Base-by-base conservation (phyloP, 108 stramenopile species). In the Cyclotella atomus region DNA sequence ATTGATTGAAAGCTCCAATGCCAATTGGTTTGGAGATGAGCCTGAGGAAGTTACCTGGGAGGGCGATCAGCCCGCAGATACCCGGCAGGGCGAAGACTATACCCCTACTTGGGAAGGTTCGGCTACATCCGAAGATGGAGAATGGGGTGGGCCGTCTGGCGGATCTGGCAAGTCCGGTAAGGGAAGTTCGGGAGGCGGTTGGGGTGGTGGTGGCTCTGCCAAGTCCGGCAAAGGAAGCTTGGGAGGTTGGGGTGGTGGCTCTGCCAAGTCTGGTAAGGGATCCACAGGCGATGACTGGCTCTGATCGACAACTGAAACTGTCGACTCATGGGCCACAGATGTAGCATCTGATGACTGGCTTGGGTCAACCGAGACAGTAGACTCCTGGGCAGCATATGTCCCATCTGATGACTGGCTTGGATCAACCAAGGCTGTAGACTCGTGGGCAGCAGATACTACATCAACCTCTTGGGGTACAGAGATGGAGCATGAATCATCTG, bases 141-240 rank as follows among this genome's bases (percentile, higher is more conserved):
- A 9, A 6, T 41, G 38, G 38, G 38, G 38, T 41, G 38, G 38
- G 12, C 6, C 9, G 9, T 41, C 38, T 41, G 47, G 47, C 10
- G 47, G 47, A 4, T 49, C 47, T 49, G 47, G 47, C 47, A 49
- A 49, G 19, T 49, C 47, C 4, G 47, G n/a, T n/a, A 49, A 49
- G 19, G 47, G 47, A n/a, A 9, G 9, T 9, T 41, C 38, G 38
- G 38, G 38, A 41, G n/a, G n/a, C n/a, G n/a, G n/a, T n/a, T n/a
- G n/a, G n/a, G n/a, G n/a, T n/a, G n/a, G n/a, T n/a, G n/a, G n/a
- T n/a, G 47, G 47, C 4, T 49, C 47, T 49, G 47, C 17, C 14
- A 49, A 49, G 17, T 49, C 47, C 3, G 47, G 47, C 47, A 49
- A 49, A n/a, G 47, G 47, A 19, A n/a, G 17, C 10, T 49, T n/a